Evolutionary conservation across 2,329 filamentous ascomycete species (phyloP).

Genomic region (Chaetomiaceae sp.): DNA sequence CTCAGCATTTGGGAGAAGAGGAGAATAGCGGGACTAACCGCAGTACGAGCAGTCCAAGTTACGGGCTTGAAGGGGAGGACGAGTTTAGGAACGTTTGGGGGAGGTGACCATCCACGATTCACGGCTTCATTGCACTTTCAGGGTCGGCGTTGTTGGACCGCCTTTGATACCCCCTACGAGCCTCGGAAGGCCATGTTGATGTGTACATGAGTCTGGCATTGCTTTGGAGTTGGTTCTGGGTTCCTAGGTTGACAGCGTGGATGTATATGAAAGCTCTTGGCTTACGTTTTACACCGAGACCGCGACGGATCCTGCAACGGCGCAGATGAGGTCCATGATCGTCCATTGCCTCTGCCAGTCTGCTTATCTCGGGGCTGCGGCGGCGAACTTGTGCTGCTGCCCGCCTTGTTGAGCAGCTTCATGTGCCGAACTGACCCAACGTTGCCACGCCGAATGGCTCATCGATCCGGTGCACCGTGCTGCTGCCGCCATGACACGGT

Average conservation of each 20-base stretch:
- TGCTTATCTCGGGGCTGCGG: neutral
- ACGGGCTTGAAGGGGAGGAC: conserved; percentile 22
- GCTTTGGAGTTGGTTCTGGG: conserved; percentile 7
- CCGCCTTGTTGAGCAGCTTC: too few species aligned
- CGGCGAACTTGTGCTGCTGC: too few species aligned
- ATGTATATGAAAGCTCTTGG: neutral
- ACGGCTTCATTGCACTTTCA: neutral
- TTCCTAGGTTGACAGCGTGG: neutral
- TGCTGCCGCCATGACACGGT: neutral
- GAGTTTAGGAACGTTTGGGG: conserved; percentile 28
- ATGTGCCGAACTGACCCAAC: too few species aligned
- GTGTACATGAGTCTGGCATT: conserved; percentile 2
- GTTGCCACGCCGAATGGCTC: conserved; percentile 2
- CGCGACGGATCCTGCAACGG: too few species aligned
- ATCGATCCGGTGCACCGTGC: neutral
- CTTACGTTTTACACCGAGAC: too few species aligned
- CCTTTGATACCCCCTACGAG: conserved; percentile 7
- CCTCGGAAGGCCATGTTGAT: neutral
- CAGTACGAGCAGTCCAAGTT: conserved; percentile 10
- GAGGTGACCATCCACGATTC: conserved; percentile 8
- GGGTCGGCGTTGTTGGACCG: conserved; percentile 1
- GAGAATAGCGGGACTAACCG: conserved; percentile 3
- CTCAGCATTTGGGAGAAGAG: conserved; percentile 12
- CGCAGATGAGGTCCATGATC: too few species aligned
- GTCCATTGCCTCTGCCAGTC: neutral